Percentiles rank a stretch among this genome's conserved stretches.
phyloP scores from a whole-genome alignment of 345 rosid species.

The Microthlaspi erraticum region DNA sequence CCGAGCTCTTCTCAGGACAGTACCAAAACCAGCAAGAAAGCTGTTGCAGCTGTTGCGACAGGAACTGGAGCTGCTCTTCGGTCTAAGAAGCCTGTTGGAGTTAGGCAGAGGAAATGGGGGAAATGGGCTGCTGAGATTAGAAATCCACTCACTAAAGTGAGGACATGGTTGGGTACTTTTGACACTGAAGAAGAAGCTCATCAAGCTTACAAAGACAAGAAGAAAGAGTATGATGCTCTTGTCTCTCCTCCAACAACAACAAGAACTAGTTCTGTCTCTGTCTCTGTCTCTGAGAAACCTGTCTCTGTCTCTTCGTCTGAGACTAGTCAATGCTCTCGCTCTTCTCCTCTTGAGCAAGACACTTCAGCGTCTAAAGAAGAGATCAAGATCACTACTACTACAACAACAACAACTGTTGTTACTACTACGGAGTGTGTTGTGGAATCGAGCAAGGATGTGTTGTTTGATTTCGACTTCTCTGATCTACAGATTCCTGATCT shows the following conservation, averaged over 20 bases:
- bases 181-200: constrained; percentile 84
- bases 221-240: constrained; percentile 66
- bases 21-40: constrained; percentile 46
- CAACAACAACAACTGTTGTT: too few species aligned
- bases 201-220: constrained; percentile 67
- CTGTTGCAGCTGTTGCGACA: too few species aligned
- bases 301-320: constrained; percentile 43
- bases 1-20: constrained; percentile 76
- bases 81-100: constrained; percentile 62
- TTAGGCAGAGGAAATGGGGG: constrained; percentile 96
- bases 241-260: not conserved
- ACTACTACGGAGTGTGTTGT: not conserved
- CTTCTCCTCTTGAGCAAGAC: constrained; percentile 63
- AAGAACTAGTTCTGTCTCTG: not conserved
- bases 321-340: constrained; percentile 60
- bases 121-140: constrained; percentile 99
- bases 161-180: constrained; percentile 93
- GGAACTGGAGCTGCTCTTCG: not conserved
- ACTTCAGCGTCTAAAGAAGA: constrained; percentile 42
- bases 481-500: constrained; percentile 57
- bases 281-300: constrained; percentile 16
- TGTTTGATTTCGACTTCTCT: constrained; percentile 41
- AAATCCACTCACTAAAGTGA: constrained; percentile 60
- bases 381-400: not conserved
- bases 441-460: constrained; percentile 28